Conservation (phyloP, 192 early-diverging fungal species). For the Obelidium mucronatum region DNA sequence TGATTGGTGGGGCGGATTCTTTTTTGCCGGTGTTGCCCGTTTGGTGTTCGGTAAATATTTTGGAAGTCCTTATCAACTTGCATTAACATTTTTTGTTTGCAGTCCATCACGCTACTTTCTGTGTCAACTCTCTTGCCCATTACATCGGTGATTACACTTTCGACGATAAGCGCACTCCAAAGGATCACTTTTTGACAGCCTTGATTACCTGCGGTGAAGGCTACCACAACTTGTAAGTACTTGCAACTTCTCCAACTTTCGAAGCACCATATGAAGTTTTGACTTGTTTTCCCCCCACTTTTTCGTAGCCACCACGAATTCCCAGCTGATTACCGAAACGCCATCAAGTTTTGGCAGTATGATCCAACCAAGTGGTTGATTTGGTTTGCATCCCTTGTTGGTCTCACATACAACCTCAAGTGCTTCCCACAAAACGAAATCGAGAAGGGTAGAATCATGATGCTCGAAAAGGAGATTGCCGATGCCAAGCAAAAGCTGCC, state of each 20-base stretch:
- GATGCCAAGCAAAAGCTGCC: conserved; percentile 63
- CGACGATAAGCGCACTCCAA: conserved; percentile 26
- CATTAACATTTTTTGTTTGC: background rate
- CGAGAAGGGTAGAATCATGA: conserved; percentile 66
- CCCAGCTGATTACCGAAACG: conserved; percentile 65
- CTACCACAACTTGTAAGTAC: conserved; percentile 66
- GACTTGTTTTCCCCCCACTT: conserved; percentile 68
- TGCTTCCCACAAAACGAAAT: conserved; percentile 55
- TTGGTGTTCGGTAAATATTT: conserved; percentile 44
- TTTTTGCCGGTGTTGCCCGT: conserved; percentile 58
- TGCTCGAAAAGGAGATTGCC: conserved; percentile 81
- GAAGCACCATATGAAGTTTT: background rate
- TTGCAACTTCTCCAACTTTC: conserved; percentile 52
- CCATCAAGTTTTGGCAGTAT: conserved; percentile 55
- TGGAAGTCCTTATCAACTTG: background rate
- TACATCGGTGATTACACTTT: conserved; percentile 51
- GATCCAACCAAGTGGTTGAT: conserved; percentile 68
- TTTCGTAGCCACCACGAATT: conserved; percentile 75
- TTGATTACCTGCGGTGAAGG: conserved; percentile 62
- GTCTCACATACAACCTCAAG: conserved; percentile 58
- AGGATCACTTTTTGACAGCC: conserved; percentile 50
- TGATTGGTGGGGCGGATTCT: conserved; percentile 63
- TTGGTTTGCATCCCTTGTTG: conserved; percentile 44
- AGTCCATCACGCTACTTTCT: conserved; percentile 65
- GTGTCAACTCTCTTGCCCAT: conserved; percentile 66